Evolutionary conservation across 176 grass and related monocot genomes (phyloP), one percentile per base, ranked within the genome.

Genomic region (Aegilops tauschii): DNA sequence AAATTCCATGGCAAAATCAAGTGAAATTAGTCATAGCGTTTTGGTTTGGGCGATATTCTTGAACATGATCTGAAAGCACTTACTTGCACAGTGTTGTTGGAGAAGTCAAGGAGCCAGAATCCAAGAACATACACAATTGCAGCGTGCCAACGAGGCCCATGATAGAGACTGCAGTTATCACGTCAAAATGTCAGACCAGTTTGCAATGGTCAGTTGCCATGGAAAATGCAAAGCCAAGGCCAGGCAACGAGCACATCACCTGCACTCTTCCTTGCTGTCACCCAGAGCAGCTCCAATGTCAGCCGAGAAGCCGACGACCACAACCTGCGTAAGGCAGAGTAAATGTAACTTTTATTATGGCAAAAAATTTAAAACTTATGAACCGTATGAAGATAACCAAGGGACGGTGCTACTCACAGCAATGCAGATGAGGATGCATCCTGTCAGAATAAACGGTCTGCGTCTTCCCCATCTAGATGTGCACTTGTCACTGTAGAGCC

Each of bases 61-160:
- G 44, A 80, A 52, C 77, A 80, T 31, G 75, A 80, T 72, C 35
- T 17, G 56, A 44, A 72, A 12, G 5, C 40, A 61, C 82, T 84
- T 69, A 98, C 95, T 75, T 98, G 95, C 47, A 98, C 96, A 11
- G 93, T 82, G 65, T 98, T 98, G 82, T 98, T 98, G 40, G 96
- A 94, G 65, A 98, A 92, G 68, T 98, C 96, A 77, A 98, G 90
- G 21, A 98, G 49, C 96, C 96, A 98, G 84, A 98, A 98, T 86
- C 97, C 97, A 79, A 98, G 77, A 4, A 96, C 90, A 86, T 88
- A 98, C 32, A 98, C 78, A 56, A 94, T 84, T 29, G 94, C 92
- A 34, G 97, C 93, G 49, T 98, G 92, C 94, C 93, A 93, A 12
- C 93, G 91, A 72, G 88, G 67, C 20, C 97, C 97, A 85, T 75